Base-by-base conservation (phyloP, 306 rosid genomes). In the Fragaria ananassa region DNA sequence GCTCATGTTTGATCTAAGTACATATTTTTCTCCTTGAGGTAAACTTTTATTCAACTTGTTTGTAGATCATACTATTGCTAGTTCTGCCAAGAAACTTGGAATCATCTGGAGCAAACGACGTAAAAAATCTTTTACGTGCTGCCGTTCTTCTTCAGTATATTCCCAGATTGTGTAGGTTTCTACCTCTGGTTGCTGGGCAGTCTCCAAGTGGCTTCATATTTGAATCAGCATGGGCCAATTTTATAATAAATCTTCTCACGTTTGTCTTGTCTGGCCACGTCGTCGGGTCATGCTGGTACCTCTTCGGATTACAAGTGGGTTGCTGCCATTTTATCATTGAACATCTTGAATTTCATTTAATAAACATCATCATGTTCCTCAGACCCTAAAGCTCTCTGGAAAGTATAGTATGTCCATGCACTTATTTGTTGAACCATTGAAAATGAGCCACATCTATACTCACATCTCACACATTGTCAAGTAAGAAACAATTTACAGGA, bases 231-330 rank as follows among this genome's bases (percentile, higher is more conserved):
- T 86, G 93, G 96, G 85, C 89, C 19, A 91, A 91, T 82, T 88
- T 91, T 73, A 61, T 93, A 14, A 88, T 93, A 70, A 91, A 93
- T 84, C 97, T 91, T 82, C 86, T 88, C 79, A 85, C 89, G 37
- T 89, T 76, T 76, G 84, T 91, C 81, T 84, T 93, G 51, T 70
- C 92, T 70, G 86, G 92, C 75, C 98, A 91, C 74, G 63, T 91
- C 74, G 92, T 91, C 34, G 98, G 98, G 57, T 86, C 98, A 19
- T 78, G 83, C 76, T 93, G 97, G 97, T 93, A 91, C 75, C 97
- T 91, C 47, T 72, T 93, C 21, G 98, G 97, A 67, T 86, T 91
- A 74, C 97, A 93, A 92, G 98, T 87, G 63, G 61, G 81, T 78
- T 19, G 23, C 66, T 42, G 10, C 25, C 0, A 57, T 73, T 56